Percentiles rank a stretch among this genome's conserved stretches.
Evolutionary conservation across 208 protist species (phyloP).

Genomic region (Acanthamoeba lenticulata): DNA sequence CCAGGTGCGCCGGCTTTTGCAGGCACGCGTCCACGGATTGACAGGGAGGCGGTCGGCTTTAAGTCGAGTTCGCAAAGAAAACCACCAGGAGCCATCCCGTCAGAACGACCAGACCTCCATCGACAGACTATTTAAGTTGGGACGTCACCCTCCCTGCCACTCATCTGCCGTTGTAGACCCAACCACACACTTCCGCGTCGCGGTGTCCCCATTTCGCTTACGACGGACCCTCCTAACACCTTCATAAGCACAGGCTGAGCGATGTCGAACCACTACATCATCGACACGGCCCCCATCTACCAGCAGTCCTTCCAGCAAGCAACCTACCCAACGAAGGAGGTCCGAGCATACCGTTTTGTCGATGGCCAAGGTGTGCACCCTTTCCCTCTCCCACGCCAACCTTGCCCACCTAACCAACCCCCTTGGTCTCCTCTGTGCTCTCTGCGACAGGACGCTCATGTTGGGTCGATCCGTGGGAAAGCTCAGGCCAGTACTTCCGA

Average conservation of each 20-base stretch:
- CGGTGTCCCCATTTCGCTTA: too few species aligned
- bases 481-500: neutral
- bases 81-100: neutral
- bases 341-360: neutral
- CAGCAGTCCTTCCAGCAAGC: neutral
- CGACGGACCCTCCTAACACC: too few species aligned
- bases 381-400: neutral
- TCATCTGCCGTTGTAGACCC: too few species aligned
- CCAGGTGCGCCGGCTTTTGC: neutral
- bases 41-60: neutral
- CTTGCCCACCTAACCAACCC: too few species aligned
- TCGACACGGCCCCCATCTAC: neutral
- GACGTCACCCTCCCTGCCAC: neutral
- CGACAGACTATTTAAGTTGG: too few species aligned
- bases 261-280: neutral
- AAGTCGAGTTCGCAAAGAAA: neutral
- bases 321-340: neutral
- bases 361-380: neutral
- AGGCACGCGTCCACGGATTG: neutral
- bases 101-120: too few species aligned
- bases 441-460: neutral
- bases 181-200: too few species aligned
- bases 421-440: neutral
- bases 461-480: conserved; percentile 45
- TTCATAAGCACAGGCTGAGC: neutral